These are phyloP conservation scores for Clarkia xantiana DNA, from an alignment of 345 rosid genomes.

Conservation along the genomic window DNA sequence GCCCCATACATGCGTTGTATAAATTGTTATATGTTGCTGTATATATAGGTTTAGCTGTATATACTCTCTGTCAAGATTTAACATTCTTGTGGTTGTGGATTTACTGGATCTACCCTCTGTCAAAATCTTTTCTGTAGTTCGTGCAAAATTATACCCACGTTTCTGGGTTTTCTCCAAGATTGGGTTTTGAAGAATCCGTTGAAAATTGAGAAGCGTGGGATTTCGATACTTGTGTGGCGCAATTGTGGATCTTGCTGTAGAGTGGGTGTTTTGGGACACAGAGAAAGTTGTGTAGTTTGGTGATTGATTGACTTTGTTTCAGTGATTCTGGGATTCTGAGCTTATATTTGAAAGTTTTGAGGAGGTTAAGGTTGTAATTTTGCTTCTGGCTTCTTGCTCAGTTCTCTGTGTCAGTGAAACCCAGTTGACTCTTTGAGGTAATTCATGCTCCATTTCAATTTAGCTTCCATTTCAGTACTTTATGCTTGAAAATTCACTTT, in stretches of 20 bases:
- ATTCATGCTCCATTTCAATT: background rate
- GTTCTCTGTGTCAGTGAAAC: constrained; percentile 7
- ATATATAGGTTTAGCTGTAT: no score
- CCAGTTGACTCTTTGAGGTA: constrained; percentile 10
- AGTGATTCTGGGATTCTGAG: background rate
- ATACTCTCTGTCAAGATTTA: background rate
- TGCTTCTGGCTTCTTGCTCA: constrained; percentile 2
- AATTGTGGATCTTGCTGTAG: constrained; percentile 26
- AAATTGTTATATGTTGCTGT: constrained; percentile 7
- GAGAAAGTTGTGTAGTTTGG: constrained; percentile 2
- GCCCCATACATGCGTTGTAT: constrained; percentile 1
- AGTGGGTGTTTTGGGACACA: constrained; percentile 5
- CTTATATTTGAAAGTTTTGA: background rate
- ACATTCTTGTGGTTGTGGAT: constrained; percentile 12
- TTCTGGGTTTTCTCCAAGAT: constrained; percentile 3
- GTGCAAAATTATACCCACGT: constrained; percentile 6
- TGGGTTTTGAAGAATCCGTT: constrained; percentile 3
- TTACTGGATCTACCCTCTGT: constrained; percentile 7
- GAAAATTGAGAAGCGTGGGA: constrained; percentile 1
- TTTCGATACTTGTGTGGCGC: constrained; percentile 8
- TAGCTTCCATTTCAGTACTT: background rate
- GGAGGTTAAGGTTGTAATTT: background rate
- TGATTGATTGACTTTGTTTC: constrained; percentile 3
- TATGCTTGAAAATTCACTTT: no score
- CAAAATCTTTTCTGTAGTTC: constrained; percentile 7